Evolutionary conservation across 1,284 basidiomycete genomes (phyloP).

Genomic region (Malassezia caprae): DNA sequence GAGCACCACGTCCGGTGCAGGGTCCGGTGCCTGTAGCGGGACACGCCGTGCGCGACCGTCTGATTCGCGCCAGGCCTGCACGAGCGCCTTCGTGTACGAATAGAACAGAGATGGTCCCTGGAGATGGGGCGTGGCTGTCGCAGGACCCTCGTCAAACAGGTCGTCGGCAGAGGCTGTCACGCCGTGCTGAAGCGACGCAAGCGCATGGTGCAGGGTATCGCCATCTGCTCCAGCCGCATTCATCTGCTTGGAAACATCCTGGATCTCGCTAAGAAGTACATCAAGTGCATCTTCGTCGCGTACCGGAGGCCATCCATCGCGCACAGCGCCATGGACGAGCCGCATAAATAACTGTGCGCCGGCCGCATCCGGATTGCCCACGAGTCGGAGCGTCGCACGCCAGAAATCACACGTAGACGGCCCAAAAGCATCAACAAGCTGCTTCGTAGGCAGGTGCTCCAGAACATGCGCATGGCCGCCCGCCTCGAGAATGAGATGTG

Average conservation of each 20-base stretch:
- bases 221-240: neutral
- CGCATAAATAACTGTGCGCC: neutral
- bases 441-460: neutral
- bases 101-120: neutral
- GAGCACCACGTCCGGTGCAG: conserved; percentile 4
- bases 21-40: neutral
- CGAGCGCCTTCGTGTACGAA: neutral
- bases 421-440: neutral
- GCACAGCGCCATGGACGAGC: neutral
- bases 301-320: neutral
- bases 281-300: neutral
- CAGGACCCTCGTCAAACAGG: neutral
- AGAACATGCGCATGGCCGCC: neutral
- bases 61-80: neutral
- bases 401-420: neutral
- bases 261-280: neutral
- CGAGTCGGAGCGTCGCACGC: neutral
- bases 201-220: neutral
- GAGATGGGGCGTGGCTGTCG: neutral
- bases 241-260: neutral
- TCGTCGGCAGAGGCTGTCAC: neutral
- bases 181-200: neutral
- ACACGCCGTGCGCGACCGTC: neutral
- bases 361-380: neutral
- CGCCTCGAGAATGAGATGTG: neutral